Percentiles rank a stretch among this genome's conserved stretches.
phyloP scores from a whole-genome alignment of 768 basidiomycete species.

The Tephrocybe rancida region DNA sequence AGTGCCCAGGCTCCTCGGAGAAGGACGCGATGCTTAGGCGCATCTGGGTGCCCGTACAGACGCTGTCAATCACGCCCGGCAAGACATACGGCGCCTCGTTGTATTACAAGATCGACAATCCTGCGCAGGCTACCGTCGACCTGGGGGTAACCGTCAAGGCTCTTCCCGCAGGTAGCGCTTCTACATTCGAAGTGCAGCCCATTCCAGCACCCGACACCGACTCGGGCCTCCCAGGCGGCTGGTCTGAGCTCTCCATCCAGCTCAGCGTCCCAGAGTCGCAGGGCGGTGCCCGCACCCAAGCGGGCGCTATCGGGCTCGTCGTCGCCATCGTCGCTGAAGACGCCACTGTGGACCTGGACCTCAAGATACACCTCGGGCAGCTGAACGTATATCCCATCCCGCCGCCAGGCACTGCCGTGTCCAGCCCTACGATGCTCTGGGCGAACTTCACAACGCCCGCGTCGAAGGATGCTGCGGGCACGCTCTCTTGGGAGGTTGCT shows the following conservation, averaged over 20 bases:
- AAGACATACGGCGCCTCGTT: slow-evolving; percentile 50
- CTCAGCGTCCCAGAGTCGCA: slow-evolving; percentile 31
- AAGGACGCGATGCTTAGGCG: slow-evolving; percentile 53
- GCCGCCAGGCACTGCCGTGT: slow-evolving; percentile 29
- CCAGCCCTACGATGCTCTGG: slow-evolving; percentile 50
- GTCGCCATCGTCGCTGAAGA: slow-evolving; percentile 50
- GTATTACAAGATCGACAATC: slow-evolving; percentile 50
- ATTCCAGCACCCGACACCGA: slow-evolving; percentile 25
- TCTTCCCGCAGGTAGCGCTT: slow-evolving; percentile 10
- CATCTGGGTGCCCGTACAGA: slow-evolving; percentile 72
- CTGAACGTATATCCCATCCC: slow-evolving; percentile 52
- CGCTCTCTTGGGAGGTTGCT: slow-evolving; percentile 62
- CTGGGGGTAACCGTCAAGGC: slow-evolving; percentile 42
- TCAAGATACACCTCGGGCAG: slow-evolving; percentile 61
- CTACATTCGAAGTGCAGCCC: slow-evolving; percentile 25
- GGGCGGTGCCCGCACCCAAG: slow-evolving; percentile 15
- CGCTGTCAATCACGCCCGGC: slow-evolving; percentile 47
- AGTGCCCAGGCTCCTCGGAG: slow-evolving; percentile 37
- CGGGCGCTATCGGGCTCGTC: slow-evolving; percentile 53
- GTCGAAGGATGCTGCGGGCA: slow-evolving; percentile 27
- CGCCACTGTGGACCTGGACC: slow-evolving; percentile 35
- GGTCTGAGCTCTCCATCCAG: slow-evolving; percentile 52
- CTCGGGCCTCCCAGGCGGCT: slow-evolving; percentile 48
- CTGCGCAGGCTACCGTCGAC: slow-evolving; percentile 37
- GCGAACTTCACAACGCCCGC: slow-evolving; percentile 39